These are phyloP conservation scores for Yarrowia divulgata DNA, from an alignment of 805 yeast genomes.

Conservation along the genomic window DNA sequence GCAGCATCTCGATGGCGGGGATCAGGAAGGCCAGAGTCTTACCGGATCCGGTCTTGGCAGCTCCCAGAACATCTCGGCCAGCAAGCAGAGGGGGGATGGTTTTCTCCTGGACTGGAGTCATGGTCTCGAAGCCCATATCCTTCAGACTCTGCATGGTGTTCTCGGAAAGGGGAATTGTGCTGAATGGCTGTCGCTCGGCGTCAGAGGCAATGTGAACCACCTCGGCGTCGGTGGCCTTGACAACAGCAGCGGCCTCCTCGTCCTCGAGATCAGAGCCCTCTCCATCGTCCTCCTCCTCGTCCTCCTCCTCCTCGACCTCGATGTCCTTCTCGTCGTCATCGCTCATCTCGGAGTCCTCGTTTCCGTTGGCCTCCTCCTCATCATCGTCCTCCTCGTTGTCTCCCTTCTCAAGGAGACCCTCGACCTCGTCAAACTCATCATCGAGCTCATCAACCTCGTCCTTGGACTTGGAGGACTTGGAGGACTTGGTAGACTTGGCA, in stretches of 20 bases:
- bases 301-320: slow-evolving; percentile 47
- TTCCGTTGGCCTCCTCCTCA: slow-evolving; percentile 45
- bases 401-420: slow-evolving; percentile 43
- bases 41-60: slow-evolving; percentile 99
- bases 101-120: slow-evolving; percentile 95
- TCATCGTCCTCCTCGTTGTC: slow-evolving; percentile 47
- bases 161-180: slow-evolving; percentile 71
- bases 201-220: slow-evolving; percentile 43
- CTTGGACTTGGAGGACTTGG: slow-evolving; percentile 40
- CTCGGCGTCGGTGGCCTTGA: slow-evolving; percentile 34
- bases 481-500: slow-evolving; percentile 26
- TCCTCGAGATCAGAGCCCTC: slow-evolving; percentile 48
- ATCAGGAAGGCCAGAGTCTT: slow-evolving; percentile 93
- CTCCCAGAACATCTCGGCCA: slow-evolving; percentile 96
- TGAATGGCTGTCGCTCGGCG: slow-evolving; percentile 51
- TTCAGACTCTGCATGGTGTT: slow-evolving; percentile 82
- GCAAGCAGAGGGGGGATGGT: slow-evolving; percentile 97
- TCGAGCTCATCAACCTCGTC: slow-evolving; percentile 45
- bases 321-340: slow-evolving; percentile 45
- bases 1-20: slow-evolving; percentile 93
- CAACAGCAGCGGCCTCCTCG: slow-evolving; percentile 43
- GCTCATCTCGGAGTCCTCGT: slow-evolving; percentile 44
- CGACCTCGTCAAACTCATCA: slow-evolving; percentile 44
- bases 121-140: slow-evolving; percentile 86
- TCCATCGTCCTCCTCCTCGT: slow-evolving; percentile 48